Percentiles rank a stretch among this genome's conserved stretches.
These are phyloP conservation scores for Yamadazyma sp. DNA, from an alignment of 1,139 yeast species.

Conservation along the genomic window DNA sequence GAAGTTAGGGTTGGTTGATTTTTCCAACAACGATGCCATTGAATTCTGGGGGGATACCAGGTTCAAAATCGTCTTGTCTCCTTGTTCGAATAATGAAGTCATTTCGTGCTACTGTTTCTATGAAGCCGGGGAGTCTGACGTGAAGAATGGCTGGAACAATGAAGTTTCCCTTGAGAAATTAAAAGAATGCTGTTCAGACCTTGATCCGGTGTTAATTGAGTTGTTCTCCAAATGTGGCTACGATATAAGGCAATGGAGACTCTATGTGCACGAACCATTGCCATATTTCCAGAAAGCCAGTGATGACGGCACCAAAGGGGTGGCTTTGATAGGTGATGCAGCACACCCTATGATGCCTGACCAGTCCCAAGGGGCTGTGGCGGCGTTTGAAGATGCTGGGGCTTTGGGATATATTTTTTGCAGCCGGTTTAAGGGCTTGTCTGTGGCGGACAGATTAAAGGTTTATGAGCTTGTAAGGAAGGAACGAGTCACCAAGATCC, in stretches of 20 bases:
- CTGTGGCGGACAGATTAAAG: slow-evolving; percentile 20
- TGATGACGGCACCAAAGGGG: slow-evolving; percentile 18
- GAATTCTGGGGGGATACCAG: slow-evolving; percentile 29
- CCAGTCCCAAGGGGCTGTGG: slow-evolving; percentile 42
- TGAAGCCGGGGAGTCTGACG: slow-evolving; percentile 13
- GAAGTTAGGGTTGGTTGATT: slow-evolving; percentile 17
- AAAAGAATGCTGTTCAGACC: slow-evolving; percentile 17
- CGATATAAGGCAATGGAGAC: slow-evolving; percentile 31
- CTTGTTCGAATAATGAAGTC: slow-evolving; percentile 25
- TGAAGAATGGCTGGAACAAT: slow-evolving; percentile 23
- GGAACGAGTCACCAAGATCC: slow-evolving; percentile 27
- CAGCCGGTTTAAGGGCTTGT: slow-evolving; percentile 17
- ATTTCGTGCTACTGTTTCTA: slow-evolving; percentile 28
- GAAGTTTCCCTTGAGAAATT: slow-evolving; percentile 22
- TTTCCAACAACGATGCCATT: slow-evolving; percentile 23
- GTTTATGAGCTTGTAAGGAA: slow-evolving; percentile 24
- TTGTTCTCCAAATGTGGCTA: slow-evolving; percentile 25
- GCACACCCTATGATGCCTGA: slow-evolving; percentile 43
- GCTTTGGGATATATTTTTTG: slow-evolving; percentile 18
- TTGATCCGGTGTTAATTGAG: slow-evolving; percentile 22
- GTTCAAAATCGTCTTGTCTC: slow-evolving; percentile 26
- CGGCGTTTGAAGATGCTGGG: slow-evolving; percentile 35
- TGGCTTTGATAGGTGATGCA: slow-evolving; percentile 37
- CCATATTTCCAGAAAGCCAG: slow-evolving; percentile 22
- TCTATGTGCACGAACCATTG: slow-evolving; percentile 27